phyloP scores from a whole-genome alignment of 352 stramenopile genomes.

The Globisporangium middletonii region DNA sequence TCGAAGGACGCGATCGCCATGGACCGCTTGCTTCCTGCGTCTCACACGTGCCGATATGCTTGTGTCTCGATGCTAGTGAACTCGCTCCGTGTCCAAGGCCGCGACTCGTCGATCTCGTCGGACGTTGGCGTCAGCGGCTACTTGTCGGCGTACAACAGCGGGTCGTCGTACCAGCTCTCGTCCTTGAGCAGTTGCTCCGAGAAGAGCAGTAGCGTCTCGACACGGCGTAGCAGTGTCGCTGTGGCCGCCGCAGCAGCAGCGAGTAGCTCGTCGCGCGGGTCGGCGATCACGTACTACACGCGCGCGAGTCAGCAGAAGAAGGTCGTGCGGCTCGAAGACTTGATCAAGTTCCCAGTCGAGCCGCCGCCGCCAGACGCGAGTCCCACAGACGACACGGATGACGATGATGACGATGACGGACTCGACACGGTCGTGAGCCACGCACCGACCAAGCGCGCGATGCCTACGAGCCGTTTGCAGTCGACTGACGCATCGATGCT shows the following conservation, averaged over 20 bases:
- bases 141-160: slow-evolving; percentile 1
- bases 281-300: slow-evolving; percentile 17
- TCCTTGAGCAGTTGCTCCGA: slow-evolving; percentile 2
- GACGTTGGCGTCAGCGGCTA: slow-evolving; percentile 2
- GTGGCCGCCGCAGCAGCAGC: too few relatives aligned
- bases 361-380: background rate
- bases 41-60: background rate
- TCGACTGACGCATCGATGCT: slow-evolving; percentile 11
- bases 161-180: slow-evolving; percentile 6
- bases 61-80: slow-evolving; percentile 4
- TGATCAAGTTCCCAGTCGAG: slow-evolving; percentile 14
- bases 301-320: slow-evolving; percentile 16
- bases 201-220: slow-evolving; percentile 6
- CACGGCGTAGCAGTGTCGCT: slow-evolving; percentile 2
- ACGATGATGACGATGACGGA: slow-evolving; percentile 7
- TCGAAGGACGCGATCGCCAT: background rate
- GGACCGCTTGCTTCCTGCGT: too few relatives aligned
- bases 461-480: slow-evolving; percentile 3
- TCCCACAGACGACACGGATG: background rate
- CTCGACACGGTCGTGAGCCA: slow-evolving; percentile 4
- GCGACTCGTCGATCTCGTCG: slow-evolving; percentile 18
- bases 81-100: slow-evolving; percentile 11
- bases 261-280: slow-evolving; percentile 2
- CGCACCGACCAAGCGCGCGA: slow-evolving; percentile 8
- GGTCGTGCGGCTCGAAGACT: slow-evolving; percentile 14